phyloP scores from a whole-genome alignment of 768 basidiomycete genomes.

The Tephrocybe rancida region DNA sequence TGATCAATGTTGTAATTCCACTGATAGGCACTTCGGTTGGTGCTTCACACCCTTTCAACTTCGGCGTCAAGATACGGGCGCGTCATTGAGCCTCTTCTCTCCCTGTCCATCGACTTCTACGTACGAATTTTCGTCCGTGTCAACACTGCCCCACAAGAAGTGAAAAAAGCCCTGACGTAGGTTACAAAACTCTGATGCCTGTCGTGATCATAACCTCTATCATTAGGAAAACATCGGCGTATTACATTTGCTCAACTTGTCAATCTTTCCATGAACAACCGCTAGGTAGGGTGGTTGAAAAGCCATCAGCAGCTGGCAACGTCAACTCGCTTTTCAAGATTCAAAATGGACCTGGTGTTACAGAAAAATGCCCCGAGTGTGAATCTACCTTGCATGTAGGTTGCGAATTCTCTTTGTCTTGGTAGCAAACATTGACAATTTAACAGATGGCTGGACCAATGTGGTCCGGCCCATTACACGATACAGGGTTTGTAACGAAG shows the following conservation, averaged over 20 bases:
- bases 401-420: not conserved
- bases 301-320: slow-evolving; percentile 54
- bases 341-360: slow-evolving; percentile 65
- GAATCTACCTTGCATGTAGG: slow-evolving; percentile 74
- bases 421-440: not conserved
- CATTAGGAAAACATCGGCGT: slow-evolving; percentile 79
- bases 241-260: slow-evolving; percentile 85
- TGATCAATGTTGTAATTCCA: not conserved
- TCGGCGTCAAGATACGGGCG: slow-evolving; percentile 93
- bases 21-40: slow-evolving; percentile 80
- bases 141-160: slow-evolving; percentile 71
- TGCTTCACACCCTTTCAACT: slow-evolving; percentile 84
- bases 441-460: slow-evolving; percentile 88
- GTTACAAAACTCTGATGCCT: slow-evolving; percentile 24
- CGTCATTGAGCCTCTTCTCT: slow-evolving; percentile 86
- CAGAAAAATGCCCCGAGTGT: slow-evolving; percentile 81
- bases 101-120: slow-evolving; percentile 96
- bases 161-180: slow-evolving; percentile 81
- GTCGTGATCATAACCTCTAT: slow-evolving; percentile 9
- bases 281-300: slow-evolving; percentile 72
- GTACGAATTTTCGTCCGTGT: slow-evolving; percentile 89
- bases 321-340: slow-evolving; percentile 73
- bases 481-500: slow-evolving; percentile 69
- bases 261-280: slow-evolving; percentile 84
- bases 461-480: slow-evolving; percentile 92